These are phyloP conservation scores for Solanum commersonii DNA, from an alignment of 257 asterid species.

Conservation along the genomic window DNA sequence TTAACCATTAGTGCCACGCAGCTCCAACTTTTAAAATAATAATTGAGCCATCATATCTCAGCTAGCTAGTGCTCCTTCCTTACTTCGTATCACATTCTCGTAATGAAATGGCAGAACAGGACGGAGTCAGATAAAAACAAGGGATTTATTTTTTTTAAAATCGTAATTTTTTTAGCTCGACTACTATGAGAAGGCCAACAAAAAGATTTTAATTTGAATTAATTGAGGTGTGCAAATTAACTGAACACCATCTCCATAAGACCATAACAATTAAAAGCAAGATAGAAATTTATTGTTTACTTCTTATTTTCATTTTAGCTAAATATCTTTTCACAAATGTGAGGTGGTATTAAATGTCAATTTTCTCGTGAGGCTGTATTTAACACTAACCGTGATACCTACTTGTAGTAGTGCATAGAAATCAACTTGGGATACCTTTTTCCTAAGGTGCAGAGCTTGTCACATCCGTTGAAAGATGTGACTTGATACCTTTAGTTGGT, in stretches of 20 bases:
- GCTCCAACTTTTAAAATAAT: not conserved
- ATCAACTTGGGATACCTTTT: not conserved
- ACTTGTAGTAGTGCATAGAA: not conserved
- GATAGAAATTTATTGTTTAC: not conserved
- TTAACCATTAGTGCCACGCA: not conserved
- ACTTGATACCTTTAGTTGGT: not conserved
- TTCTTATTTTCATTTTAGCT: not conserved
- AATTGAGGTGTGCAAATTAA: not conserved
- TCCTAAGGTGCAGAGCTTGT: not conserved
- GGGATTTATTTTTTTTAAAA: accelerated
- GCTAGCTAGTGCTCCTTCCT: not conserved
- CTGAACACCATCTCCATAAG: not conserved
- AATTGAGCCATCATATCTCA: not conserved
- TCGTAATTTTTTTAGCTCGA: accelerated
- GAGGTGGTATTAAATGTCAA: not conserved
- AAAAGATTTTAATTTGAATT: not conserved
- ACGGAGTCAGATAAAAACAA: too few species aligned
- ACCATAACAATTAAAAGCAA: not conserved
- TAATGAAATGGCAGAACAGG: not conserved
- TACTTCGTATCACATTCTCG: not conserved
- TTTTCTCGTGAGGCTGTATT: not conserved
- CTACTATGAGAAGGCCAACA: not conserved
- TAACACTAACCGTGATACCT: not conserved
- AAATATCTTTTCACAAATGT: not conserved
- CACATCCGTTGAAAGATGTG: not conserved